Evolutionary conservation across 192 early-diverging fungal genomes (phyloP), one percentile per base, ranked within the genome.

Genomic region (Linnemannia elongata): DNA sequence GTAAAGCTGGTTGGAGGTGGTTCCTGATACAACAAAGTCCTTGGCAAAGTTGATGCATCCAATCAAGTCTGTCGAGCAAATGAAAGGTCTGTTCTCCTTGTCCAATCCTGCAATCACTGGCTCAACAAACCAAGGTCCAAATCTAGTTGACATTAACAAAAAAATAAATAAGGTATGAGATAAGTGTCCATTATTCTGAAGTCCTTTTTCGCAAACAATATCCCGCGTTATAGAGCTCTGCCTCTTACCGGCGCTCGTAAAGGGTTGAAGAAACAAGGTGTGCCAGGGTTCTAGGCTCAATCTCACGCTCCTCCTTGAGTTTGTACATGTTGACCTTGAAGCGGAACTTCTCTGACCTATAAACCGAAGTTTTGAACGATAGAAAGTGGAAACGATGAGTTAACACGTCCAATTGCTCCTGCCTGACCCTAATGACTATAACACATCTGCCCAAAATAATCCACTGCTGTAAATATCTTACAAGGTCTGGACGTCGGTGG

Each of bases 271-370:
- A 97, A 3, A 99, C 96, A 90, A 99, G 83, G 85, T 97, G 92
- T 24, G 98, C 93, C 83, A 99, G 94, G 52, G 97, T 99, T 86
- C 94, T 94, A 60, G 98, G 98, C 79, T 95, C 94, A 87, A 99
- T 99, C 75, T 96, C 96, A 63, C 99, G 96, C 87, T 99, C 97
- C 89, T 99, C 99, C 74, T 93, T 92, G 82, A 99, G 91, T 87
- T 94, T 96, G 93, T 99, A 99, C 94, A 99, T 94, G 89, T 99
- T 99, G 81, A 95, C 92, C 86, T 97, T 97, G 93, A 96, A 96
- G 79, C 96, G 93, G 87, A 99, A 97, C 85, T 90, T 90, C 82
- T 99, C 97, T 45, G 93, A 81, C 82, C 97, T 97, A 76, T 47
- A 18, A 44, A 44, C 12, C 80, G 75, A 47, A 52, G 63, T 10